Evolutionary conservation across 805 yeast species (phyloP), one percentile per base, ranked within the genome.

Genomic region (Candida incommunis): DNA sequence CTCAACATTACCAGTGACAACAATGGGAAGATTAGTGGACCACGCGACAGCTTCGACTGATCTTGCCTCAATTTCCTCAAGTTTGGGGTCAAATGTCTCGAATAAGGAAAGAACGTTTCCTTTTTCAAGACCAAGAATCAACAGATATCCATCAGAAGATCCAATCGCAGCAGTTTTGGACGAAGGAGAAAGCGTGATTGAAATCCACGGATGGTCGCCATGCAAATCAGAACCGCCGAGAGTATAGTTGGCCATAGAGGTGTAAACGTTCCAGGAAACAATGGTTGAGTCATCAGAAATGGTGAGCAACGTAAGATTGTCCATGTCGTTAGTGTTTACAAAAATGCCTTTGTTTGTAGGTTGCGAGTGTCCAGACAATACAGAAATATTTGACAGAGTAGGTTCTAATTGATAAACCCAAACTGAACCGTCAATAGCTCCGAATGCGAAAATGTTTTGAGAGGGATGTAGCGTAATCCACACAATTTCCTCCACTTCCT

Each of bases 201-300:
- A 74, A 41, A 90, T 90, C 96, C 97, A 92, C 20, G 96, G 94
- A 44, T 92, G 82, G 44, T 74, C 71, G 24, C 92, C 94, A 56
- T 76, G 81, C 59, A 86, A 75, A 47, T 80, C 82, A 22, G 41
- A 41, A 18, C 51, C 53, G n/a, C 52, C 57, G 5, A 63, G 51
- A 4, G 51, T 52, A 68, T 76, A 90, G 50, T 74, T 70, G 29
- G 77, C 76, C 41, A 75, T 77, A 24, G 78, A 78, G 3, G 90
- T 78, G 66, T 76, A 88, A 46, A 88, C 83, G 58, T 87, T 85
- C 97, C 97, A 90, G 47, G 78, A 78, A 46, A 88, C 78, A 26
- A 92, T 74, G 3, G 85, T 68, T 23, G 95, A 87, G 63, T 92
- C 97, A 50, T 86, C 88, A 21, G 94, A 78, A 20, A 78, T 68